Evolutionary conservation across 129 eudicot genomes (phyloP), one percentile per base, ranked within the genome.

Genomic region (Flaveria trinervia): DNA sequence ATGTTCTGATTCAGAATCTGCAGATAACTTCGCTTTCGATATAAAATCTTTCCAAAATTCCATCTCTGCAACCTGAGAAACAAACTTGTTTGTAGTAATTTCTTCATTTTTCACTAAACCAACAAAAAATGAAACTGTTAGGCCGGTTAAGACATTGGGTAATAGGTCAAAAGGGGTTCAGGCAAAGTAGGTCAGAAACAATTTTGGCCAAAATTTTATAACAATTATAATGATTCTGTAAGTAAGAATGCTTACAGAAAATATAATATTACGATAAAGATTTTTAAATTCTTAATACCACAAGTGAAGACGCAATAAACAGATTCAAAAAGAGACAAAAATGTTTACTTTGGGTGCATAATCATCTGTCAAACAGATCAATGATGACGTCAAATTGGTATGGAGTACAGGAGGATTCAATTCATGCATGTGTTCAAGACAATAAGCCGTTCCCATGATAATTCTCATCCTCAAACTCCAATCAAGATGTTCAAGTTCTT

Each of bases 381-480:
- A 71, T 57, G 75, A 57, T 33, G 96, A 77, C 64, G 76, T 86
- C 84, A 94, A 71, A 72, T 80, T 75, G 68, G 84, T 18, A 77
- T 84, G 96, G 9, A 85, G 73, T 62, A 87, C 81, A 0, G 98
- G 92, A 43, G 97, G 98, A 62, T 77, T 81, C 65, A 91, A 84
- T 33, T 86, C 93, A 48, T 94, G 98, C 96, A 91, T 89, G 86
- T 91, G 59, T 73, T 85, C 92, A 65, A 94, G 92, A 86, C 98
- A 91, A 73, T 91, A 94, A 12, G 93, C 92, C 1, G 80, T 80
- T 79, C 98, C 98, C 98, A 94, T 94, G 16, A 89, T 87, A 20
- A 91, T 85, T 79, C 97, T 91, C 90, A 84, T 84, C 81, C 98
- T 85, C 25, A 84, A 84, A 77, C 72, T 80, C 98, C 98, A 94